Conservation (phyloP, 805 yeast genomes). For the Schizosaccharomyces pombe region DNA sequence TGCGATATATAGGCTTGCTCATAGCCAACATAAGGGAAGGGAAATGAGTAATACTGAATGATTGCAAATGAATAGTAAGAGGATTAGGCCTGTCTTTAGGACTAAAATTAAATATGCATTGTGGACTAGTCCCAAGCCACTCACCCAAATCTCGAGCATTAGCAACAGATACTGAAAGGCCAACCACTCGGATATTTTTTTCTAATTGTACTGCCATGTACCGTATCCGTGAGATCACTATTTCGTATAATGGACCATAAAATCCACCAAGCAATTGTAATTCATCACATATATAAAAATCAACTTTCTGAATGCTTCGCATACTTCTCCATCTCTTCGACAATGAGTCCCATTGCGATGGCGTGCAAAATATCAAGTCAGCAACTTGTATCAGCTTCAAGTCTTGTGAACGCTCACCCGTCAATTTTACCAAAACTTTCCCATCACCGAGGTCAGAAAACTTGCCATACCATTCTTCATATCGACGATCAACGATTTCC, state of each 20-base stretch:
- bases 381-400: conserved; percentile 30
- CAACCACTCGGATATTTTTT: conserved; percentile 36
- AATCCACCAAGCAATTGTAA: conserved; percentile 40
- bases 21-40: conserved; percentile 30
- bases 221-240: conserved; percentile 42
- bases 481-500: conserved; percentile 26
- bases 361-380: conserved; percentile 57
- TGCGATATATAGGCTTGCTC: conserved; percentile 26
- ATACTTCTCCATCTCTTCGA: conserved; percentile 70
- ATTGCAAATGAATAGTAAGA: conserved; percentile 31
- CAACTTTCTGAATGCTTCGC: conserved; percentile 39
- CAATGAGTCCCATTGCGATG: conserved; percentile 47
- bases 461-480: conserved; percentile 29
- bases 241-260: conserved; percentile 45
- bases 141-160: conserved; percentile 58
- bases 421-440: conserved; percentile 31
- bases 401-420: conserved; percentile 34
- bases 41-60: conserved; percentile 23
- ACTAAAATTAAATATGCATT: conserved; percentile 41
- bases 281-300: conserved; percentile 49
- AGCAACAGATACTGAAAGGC: conserved; percentile 42
- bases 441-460: conserved; percentile 23
- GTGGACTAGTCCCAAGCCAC: conserved; percentile 57
- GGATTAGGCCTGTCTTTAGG: conserved; percentile 36
- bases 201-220: conserved; percentile 48